phyloP scores from a whole-genome alignment of 495 filamentous ascomycete species.

The Penicillium subrubescens region DNA sequence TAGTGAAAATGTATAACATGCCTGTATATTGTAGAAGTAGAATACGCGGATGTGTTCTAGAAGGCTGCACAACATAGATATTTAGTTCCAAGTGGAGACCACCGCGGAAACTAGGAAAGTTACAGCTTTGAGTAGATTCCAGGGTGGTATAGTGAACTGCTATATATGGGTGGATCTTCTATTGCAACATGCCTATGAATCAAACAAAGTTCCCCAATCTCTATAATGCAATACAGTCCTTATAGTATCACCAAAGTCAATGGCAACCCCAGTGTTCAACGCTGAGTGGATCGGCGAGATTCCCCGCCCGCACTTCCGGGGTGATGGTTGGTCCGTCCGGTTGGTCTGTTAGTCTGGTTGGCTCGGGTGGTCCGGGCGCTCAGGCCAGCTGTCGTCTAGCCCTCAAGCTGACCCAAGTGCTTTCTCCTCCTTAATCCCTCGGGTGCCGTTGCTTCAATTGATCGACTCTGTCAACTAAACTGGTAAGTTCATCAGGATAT shows the following conservation, averaged over 20 bases:
- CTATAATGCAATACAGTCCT: background rate
- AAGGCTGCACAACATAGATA: slow-evolving; percentile 9
- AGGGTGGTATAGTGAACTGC: background rate
- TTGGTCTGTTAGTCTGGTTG: slow-evolving; percentile 5
- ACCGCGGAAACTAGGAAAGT: background rate
- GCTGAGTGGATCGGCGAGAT: slow-evolving; percentile 4
- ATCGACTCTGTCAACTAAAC: slow-evolving; percentile 8
- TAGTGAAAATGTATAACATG: background rate
- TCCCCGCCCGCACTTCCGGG: background rate
- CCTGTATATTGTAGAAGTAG: background rate
- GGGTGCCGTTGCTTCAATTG: slow-evolving; percentile 17
- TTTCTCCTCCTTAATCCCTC: slow-evolving; percentile 12
- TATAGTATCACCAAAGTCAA: background rate
- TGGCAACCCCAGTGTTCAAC: background rate
- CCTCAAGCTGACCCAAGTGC: slow-evolving; percentile 1
- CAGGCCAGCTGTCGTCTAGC: slow-evolving; percentile 31
- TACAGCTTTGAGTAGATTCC: background rate
- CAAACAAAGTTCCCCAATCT: background rate
- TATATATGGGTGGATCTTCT: background rate
- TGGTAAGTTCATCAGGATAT: slow-evolving; percentile 8
- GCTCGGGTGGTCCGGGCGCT: slow-evolving; percentile 29
- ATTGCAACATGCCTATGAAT: background rate
- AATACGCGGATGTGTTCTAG: background rate
- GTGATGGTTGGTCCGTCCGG: background rate
- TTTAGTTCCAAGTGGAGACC: slow-evolving; percentile 3